Base-by-base conservation (phyloP, 805 yeast species). In the Teunomyces tritomae region DNA sequence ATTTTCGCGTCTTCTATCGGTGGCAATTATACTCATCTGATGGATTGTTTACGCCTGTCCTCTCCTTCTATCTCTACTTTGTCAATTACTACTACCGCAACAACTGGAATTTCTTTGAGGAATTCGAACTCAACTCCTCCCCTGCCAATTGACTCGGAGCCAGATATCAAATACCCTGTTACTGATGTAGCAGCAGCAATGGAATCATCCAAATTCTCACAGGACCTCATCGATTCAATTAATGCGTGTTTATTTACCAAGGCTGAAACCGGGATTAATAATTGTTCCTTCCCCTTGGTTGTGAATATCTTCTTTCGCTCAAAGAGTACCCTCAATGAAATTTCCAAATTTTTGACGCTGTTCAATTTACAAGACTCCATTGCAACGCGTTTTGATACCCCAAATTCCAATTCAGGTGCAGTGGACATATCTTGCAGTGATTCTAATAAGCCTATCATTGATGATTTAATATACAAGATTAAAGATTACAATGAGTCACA, bases 391-490 rank as follows among this genome's bases (percentile, higher is more conserved):
- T 29, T 29, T 8, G 26, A 30, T n/a, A 9, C 43, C 8, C n/a
- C 45, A 11, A 10, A 13, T 11, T 7, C 39, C 32, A 35, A 14
- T n/a, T 24, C 13, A 2, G 34, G 24, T 11, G 29, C 26, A 14
- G 14, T 42, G 8, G 43, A 35, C 27, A 24, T 37, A 29, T 14
- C 37, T 4, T 42, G 49, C 43, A 30, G 45, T 29, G 43, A 43
- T 30, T 17, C 47, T 6, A 48, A 41, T 40, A 39, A 39, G 33
- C 29, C 4, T 29, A 10, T 26, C 26, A 27, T 44, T 43, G 33
- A 45, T 43, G 47, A 40, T 14, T 20, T 58, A 16, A 42, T 59
- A 5, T 46, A 52, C 9, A 35, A 48, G 24, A 37, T 56, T 8
- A 11, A 48, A n/a, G 53, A 51, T 11, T 29, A 35, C 24, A 43